Conservation (phyloP, 257 asterid species). For the Solanum infundibuliforme region DNA sequence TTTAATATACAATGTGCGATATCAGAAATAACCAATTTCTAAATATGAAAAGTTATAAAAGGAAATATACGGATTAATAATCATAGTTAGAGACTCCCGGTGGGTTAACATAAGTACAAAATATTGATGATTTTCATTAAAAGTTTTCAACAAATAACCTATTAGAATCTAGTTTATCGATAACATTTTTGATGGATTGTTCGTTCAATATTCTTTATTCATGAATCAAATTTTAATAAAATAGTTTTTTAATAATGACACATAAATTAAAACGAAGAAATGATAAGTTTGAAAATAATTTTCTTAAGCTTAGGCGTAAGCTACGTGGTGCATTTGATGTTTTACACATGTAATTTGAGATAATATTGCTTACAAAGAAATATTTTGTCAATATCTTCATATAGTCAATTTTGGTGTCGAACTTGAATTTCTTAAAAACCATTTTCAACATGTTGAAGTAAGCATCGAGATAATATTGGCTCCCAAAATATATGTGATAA, state of each 20-base stretch:
- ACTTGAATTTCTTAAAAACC: neutral
- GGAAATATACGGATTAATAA: neutral
- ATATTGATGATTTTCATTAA: no score
- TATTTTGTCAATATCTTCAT: neutral
- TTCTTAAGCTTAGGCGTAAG: neutral
- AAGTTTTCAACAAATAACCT: neutral
- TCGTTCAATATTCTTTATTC: neutral
- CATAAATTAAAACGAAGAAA: neutral
- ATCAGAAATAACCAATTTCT: neutral
- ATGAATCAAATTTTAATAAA: neutral
- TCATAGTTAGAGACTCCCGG: no score
- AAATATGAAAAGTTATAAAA: neutral
- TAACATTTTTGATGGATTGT: neutral
- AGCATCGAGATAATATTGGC: neutral
- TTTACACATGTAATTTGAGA: neutral
- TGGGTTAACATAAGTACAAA: neutral
- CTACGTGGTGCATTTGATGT: neutral
- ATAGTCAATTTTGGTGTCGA: neutral
- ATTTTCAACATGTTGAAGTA: neutral
- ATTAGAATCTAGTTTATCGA: neutral
- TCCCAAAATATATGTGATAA: neutral
- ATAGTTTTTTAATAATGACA: neutral
- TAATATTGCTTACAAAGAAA: neutral
- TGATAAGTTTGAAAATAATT: neutral
- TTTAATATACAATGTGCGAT: neutral